phyloP scores from a whole-genome alignment of 2,329 filamentous ascomycete genomes.

The Hypoxylon sp. region DNA sequence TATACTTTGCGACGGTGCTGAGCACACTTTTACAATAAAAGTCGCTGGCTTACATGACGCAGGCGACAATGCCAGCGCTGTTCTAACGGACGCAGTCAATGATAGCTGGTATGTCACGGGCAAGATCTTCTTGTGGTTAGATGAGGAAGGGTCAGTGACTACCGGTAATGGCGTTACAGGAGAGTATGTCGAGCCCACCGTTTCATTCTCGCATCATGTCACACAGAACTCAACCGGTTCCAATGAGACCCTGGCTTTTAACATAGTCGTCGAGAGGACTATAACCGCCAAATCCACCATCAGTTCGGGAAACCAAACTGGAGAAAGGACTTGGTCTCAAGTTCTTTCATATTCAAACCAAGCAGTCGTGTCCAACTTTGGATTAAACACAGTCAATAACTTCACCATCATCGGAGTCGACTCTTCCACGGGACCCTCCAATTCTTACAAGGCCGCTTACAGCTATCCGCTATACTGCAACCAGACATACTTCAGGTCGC shows the following conservation, averaged over 20 bases:
- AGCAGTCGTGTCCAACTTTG: conserved; percentile 38
- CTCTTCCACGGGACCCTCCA: conserved; percentile 13
- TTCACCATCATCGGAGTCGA: conserved; percentile 42
- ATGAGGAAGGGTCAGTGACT: conserved; percentile 63
- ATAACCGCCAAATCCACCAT: conserved; percentile 68
- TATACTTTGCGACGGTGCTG: conserved; percentile 66
- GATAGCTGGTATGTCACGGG: conserved; percentile 76
- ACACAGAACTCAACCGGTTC: conserved; percentile 62
- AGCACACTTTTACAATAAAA: conserved; percentile 72
- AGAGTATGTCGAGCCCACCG: conserved; percentile 56
- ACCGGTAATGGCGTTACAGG: conserved; percentile 61
- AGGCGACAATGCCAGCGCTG: conserved; percentile 57
- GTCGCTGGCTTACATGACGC: conserved; percentile 71
- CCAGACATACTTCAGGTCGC: conserved; percentile 61
- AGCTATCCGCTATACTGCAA: conserved; percentile 72
- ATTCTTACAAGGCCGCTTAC: conserved; percentile 58
- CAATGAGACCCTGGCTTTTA: conserved; percentile 72
- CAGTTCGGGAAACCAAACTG: conserved; percentile 56
- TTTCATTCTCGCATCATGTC: conserved; percentile 63
- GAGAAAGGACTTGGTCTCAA: conserved; percentile 41
- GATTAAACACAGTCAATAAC: conserved; percentile 45
- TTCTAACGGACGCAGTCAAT: conserved; percentile 65
- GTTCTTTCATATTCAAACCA: conserved; percentile 40
- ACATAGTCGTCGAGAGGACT: conserved; percentile 66
- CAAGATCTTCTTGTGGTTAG: conserved; percentile 75